Conservation (phyloP, 306 rosid genomes). For the Lagenaria siceraria region DNA sequence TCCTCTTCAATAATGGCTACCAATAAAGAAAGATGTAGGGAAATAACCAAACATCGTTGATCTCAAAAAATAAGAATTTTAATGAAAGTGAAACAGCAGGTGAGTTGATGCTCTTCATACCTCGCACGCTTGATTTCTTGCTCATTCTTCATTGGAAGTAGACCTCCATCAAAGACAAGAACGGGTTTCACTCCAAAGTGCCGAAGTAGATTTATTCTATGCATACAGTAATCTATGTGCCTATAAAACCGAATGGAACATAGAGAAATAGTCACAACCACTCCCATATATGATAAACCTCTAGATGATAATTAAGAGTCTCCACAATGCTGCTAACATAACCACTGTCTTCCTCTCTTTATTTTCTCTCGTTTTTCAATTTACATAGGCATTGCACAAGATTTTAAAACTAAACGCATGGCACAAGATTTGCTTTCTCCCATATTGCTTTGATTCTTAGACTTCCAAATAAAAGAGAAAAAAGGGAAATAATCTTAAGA, state of each 20-base stretch:
- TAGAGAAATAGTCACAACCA: background rate
- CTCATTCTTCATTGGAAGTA: constrained; percentile 81
- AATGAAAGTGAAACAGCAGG: background rate
- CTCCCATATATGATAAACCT: background rate
- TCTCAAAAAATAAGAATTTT: background rate
- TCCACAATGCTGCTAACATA: background rate
- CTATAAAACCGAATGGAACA: constrained; percentile 25
- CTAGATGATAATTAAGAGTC: background rate
- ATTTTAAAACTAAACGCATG: background rate
- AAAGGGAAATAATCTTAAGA: background rate
- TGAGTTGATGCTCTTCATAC: constrained; percentile 16
- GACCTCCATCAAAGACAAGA: constrained; percentile 93
- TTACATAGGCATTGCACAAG: too few species aligned
- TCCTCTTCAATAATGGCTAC: background rate
- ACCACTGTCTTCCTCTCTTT: background rate
- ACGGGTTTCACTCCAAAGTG: constrained; percentile 66
- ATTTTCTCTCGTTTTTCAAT: background rate
- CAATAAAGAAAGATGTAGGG: background rate
- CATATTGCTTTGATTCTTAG: background rate
- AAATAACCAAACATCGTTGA: background rate
- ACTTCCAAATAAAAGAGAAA: background rate
- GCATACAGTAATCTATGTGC: constrained; percentile 94
- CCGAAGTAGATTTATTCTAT: constrained; percentile 70
- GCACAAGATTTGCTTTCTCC: background rate
- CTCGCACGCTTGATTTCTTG: constrained; percentile 92